Evolutionary conservation across 305 asterid genomes (phyloP).

Genomic region (Fraxinus baroniana): DNA sequence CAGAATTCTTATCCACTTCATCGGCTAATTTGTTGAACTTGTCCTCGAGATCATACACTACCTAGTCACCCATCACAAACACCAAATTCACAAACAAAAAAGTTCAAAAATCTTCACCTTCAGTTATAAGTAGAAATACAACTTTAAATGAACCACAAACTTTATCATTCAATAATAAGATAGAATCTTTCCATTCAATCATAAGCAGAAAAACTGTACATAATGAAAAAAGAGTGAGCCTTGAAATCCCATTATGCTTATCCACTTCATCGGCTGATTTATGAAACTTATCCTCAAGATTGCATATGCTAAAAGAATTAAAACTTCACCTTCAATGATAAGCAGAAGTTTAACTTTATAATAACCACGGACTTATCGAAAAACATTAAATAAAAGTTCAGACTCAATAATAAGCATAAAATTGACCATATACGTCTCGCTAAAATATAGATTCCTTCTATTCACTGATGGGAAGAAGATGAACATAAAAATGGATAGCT

Average conservation of each 20-base stretch:
- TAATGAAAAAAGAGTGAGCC: conserved; percentile 75
- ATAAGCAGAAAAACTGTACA: neutral
- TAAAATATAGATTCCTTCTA: neutral
- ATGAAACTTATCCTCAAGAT: conserved; percentile 56
- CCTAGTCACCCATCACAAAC: conserved; percentile 33
- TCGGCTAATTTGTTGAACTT: conserved; percentile 66
- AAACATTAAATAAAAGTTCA: neutral
- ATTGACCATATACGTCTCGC: conserved; percentile 1
- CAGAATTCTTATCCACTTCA: conserved; percentile 84
- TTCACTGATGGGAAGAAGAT: neutral
- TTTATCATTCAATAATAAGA: neutral
- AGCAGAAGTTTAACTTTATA: neutral
- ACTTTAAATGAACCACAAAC: neutral
- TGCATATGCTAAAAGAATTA: conserved; percentile 7
- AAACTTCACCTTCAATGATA: neutral
- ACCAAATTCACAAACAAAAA: neutral
- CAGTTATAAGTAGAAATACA: neutral
- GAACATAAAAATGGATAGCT: conserved; percentile 29
- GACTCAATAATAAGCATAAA: neutral
- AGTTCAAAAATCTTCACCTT: neutral
- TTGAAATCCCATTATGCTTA: conserved; percentile 66
- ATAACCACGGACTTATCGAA: neutral
- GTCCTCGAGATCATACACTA: conserved; percentile 61
- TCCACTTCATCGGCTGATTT: conserved; percentile 85
- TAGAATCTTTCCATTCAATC: neutral